A percentile compares a stretch with the other conserved stretches of the same genome.
phyloP scores from a whole-genome alignment of 2,329 filamentous ascomycete species.

The Fusarium circinatum region DNA sequence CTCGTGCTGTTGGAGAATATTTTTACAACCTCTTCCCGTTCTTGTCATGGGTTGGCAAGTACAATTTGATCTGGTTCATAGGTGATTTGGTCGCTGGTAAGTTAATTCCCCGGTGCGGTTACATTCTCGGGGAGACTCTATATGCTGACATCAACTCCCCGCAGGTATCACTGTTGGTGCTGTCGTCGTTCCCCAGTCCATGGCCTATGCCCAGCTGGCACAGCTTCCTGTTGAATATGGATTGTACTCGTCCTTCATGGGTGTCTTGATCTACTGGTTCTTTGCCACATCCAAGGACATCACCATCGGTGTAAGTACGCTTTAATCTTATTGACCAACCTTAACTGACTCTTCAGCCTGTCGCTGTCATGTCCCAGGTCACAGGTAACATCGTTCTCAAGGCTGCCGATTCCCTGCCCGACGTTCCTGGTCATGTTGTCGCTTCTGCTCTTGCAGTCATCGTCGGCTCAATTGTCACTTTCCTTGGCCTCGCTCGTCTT shows the following conservation, averaged over 20 bases:
- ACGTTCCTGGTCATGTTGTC: conserved; percentile 55
- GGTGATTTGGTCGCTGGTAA: conserved; percentile 59
- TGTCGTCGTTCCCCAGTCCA: conserved; percentile 65
- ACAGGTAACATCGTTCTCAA: conserved; percentile 60
- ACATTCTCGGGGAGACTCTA: conserved; percentile 5
- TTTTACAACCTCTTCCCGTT: conserved; percentile 59
- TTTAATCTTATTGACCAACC: not conserved
- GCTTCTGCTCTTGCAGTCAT: conserved; percentile 61
- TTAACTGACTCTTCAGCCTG: conserved; percentile 55
- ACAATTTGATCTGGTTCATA: conserved; percentile 59
- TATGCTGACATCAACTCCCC: conserved; percentile 34
- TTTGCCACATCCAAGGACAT: conserved; percentile 95
- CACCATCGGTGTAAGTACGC: conserved; percentile 77
- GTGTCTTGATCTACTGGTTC: conserved; percentile 95
- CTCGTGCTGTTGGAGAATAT: conserved; percentile 48
- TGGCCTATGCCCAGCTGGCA: conserved; percentile 63
- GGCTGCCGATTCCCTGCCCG: conserved; percentile 51
- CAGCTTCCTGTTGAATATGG: conserved; percentile 61
- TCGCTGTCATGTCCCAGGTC: conserved; percentile 64
- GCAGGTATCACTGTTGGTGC: conserved; percentile 59
- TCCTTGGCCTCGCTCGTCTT: conserved; percentile 60
- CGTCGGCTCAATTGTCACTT: conserved; percentile 59
- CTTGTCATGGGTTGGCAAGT: conserved; percentile 60
- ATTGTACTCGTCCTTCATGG: conserved; percentile 86
- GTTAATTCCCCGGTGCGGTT: conserved; percentile 16